Evolutionary conservation across 345 rosid genomes (phyloP), one percentile per base, ranked within the genome.

Genomic region (Jatropha curcas): DNA sequence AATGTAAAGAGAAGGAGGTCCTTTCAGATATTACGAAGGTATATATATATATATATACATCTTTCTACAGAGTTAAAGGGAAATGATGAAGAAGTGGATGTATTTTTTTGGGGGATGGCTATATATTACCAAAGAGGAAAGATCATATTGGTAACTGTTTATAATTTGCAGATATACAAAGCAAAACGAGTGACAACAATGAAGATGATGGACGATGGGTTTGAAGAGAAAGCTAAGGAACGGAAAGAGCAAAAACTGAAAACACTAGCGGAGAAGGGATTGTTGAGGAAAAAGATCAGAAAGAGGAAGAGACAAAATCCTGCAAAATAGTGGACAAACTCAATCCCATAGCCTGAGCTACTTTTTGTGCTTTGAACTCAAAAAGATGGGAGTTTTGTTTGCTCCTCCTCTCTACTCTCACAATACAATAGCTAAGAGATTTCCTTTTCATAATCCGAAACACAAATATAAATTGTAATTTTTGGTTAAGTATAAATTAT

Each of bases 201-300:
- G 99, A 95, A 89, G 85, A 87, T 91, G 91, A 73, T 84, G 81
- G 98, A 95, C 25, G 90, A 89, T 33, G 97, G 99, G 5, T 90
- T 89, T 48, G 98, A 95, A 70, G 98, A 95, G 69, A 89, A 84
- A 81, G 86, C 63, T 8, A 87, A 88, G 57, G 93, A 89, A 71
- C 81, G 97, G 71, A 92, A 82, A 76, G 86, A 77, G 24, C 94
- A 81, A 82, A 95, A 91, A 57, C 80, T 81, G 34, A 89, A 87
- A 70, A 80, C 88, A 12, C 78, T 87, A 45, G 80, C 83, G 1
- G 90, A 82, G 69, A 95, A 89, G 75, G 98, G 96, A 53, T 61
- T 89, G 72, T 55, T 79, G 66, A 69, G 46, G 60, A 57, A 78
- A 35, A 64, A 34, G 10, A 56, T n/a, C 25, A 60, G 30, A 43